Conservation (phyloP, 352 stramenopile genomes). For the Globisporangium carolinianum region DNA sequence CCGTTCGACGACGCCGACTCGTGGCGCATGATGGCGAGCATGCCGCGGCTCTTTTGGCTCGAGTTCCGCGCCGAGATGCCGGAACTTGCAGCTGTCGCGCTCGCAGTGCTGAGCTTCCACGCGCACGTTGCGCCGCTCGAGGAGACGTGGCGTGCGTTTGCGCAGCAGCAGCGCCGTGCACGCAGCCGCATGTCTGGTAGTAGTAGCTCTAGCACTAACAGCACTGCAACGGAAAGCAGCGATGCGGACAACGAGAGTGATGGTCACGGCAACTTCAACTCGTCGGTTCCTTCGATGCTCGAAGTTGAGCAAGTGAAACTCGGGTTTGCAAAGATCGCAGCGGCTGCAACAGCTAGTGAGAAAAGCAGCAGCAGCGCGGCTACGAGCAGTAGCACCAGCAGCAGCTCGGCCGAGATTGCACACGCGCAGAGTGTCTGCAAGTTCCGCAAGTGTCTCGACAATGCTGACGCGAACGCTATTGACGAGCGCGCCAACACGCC, state of each 20-base stretch:
- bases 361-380: background rate
- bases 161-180: conserved; percentile 3
- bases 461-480: background rate
- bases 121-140: conserved; percentile 23
- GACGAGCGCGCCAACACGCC: background rate
- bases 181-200: too few species aligned
- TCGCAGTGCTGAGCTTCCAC: conserved; percentile 22
- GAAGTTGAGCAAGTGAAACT: conserved; percentile 8
- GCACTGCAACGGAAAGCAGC: background rate
- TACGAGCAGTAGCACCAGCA: background rate
- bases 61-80: conserved; percentile 25
- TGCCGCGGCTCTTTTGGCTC: conserved; percentile 39
- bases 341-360: too few species aligned
- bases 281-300: background rate
- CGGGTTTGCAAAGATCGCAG: conserved; percentile 1
- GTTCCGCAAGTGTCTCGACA: conserved; percentile 6
- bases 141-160: conserved; percentile 15
- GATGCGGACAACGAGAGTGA: background rate
- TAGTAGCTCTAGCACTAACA: too few species aligned
- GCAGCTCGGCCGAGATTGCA: background rate
- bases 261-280: too few species aligned
- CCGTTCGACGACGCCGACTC: conserved; percentile 37
- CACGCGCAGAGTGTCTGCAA: conserved; percentile 4
- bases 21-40: conserved; percentile 31
- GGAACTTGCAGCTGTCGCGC: conserved; percentile 27